These are phyloP conservation scores for Osmozyma mogii DNA, from an alignment of 805 yeast species.

Conservation along the genomic window DNA sequence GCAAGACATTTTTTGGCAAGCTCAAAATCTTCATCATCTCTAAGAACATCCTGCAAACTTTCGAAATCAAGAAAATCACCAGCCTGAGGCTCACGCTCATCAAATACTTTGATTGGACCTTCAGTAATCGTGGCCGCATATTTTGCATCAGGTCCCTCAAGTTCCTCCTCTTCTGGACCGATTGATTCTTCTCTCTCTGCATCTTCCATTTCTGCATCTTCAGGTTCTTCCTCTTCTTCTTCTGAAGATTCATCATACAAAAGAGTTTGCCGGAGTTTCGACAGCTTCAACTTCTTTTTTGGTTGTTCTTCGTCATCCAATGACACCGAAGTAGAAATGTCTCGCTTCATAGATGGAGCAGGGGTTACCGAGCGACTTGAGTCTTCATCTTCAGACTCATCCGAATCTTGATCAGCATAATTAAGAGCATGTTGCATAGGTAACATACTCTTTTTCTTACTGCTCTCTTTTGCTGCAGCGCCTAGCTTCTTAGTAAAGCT, in stretches of 20 bases:
- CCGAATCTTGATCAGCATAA: slow-evolving; percentile 29
- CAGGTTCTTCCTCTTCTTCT: slow-evolving; percentile 18
- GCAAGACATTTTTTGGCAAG: slow-evolving; percentile 41
- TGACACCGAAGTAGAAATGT: slow-evolving; percentile 14
- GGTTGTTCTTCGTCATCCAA: slow-evolving; percentile 10
- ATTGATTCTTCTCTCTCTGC: slow-evolving; percentile 13
- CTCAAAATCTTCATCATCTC: slow-evolving; percentile 68
- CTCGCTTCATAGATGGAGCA: slow-evolving; percentile 21
- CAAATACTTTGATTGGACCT: slow-evolving; percentile 49
- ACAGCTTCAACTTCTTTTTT: slow-evolving; percentile 19
- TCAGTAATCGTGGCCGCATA: slow-evolving; percentile 45
- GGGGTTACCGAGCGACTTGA: slow-evolving; percentile 32
- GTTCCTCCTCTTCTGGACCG: slow-evolving; percentile 13
- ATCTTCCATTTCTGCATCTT: slow-evolving; percentile 15
- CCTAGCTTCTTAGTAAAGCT: slow-evolving; percentile 27
- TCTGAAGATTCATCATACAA: slow-evolving; percentile 27
- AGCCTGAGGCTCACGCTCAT: slow-evolving; percentile 27
- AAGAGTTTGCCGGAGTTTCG: slow-evolving; percentile 18
- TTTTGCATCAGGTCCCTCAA: slow-evolving; percentile 23
- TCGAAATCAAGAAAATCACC: slow-evolving; percentile 32
- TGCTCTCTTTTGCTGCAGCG: slow-evolving; percentile 22
- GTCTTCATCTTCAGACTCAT: slow-evolving; percentile 27
- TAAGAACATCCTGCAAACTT: slow-evolving; percentile 45
- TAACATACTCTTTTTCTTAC: slow-evolving; percentile 19
- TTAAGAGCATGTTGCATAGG: slow-evolving; percentile 53